Evolutionary conservation across 192 early-diverging fungal genomes (phyloP).

Genomic region (Coemansia sp.): DNA sequence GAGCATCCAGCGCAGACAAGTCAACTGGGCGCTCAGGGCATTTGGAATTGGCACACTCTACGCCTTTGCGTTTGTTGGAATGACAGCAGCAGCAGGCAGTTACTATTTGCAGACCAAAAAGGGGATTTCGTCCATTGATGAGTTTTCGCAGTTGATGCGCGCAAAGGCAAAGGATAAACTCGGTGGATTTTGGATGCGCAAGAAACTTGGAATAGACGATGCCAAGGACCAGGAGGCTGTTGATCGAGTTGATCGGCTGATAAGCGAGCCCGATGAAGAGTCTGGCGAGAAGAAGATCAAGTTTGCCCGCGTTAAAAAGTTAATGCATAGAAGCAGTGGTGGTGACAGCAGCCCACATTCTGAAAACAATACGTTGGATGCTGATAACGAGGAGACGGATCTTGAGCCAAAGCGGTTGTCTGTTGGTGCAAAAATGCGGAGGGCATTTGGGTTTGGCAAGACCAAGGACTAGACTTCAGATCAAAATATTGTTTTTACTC

Average conservation of each 20-base stretch:
- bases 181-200: constrained; percentile 20
- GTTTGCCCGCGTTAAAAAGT: constrained; percentile 31
- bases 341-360: not conserved
- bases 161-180: not conserved
- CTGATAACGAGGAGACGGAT: not conserved
- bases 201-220: constrained; percentile 12
- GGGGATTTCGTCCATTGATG: constrained; percentile 15
- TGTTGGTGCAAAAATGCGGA: constrained; percentile 41
- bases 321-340: constrained; percentile 9
- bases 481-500: no score
- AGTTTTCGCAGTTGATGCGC: constrained; percentile 23
- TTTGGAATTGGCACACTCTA: constrained; percentile 50
- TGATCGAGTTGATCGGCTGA: constrained; percentile 18
- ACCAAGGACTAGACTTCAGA: not conserved
- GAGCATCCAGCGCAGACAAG: constrained; percentile 21
- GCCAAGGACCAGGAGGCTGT: constrained; percentile 21
- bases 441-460: constrained; percentile 27
- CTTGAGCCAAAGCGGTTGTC: constrained; percentile 16
- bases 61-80: constrained; percentile 36
- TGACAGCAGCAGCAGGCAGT: constrained; percentile 16
- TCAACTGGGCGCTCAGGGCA: constrained; percentile 32
- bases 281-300: constrained; percentile 31
- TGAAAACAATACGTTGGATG: not conserved
- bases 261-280: constrained; percentile 22
- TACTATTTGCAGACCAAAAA: constrained; percentile 37